Base-by-base conservation (phyloP, 75 land plant species). In the Picea sitchensis region DNA sequence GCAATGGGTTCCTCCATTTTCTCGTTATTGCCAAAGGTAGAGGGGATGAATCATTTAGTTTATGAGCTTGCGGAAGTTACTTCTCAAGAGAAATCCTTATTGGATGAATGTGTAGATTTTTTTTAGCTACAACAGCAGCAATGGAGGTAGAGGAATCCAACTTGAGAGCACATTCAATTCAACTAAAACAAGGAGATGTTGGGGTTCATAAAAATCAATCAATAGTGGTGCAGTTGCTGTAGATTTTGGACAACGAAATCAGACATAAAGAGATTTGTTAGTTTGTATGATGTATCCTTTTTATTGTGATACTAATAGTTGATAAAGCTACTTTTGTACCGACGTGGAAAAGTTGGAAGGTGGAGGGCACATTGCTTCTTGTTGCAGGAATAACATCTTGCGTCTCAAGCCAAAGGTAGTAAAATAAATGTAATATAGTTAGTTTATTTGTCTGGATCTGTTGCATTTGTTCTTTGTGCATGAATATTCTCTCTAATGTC, bases 1-100 rank as follows among this genome's bases (percentile, higher is more conserved):
- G 83, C 90, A 20, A 89, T 96, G 84, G 93, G 89, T 75, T 91
- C 92, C 5, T 89, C 98, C 31, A 80, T 90, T 38, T 76, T 84
- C 77, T 80, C 73, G 58, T 82, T 92, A 81, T 62, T 90, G 65
- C 80, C 95, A 31, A 96, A 88, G 95, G 99, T 82, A 65, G 88
- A 93, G 76, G 89, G 82, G 5, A 88, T 83, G 80, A 86, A 88
- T 65, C 83, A 56, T 56, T 78, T 90, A 79, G 79, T 92, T 23
- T 86, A 90, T 14, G 92, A 92, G 76, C 89, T 96, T 73, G 91
- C 94, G 75, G 81, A 83, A 58, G 75, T 87, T 44, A 90, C 93
- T 67, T 89, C 91, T 31, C 88, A 88, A 54, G 96, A 87, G 72
- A 86, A 88, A 79, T 84, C 87, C 56, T 81, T 90, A 82, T 87